Percentiles rank a stretch among this genome's conserved stretches.
phyloP scores from a whole-genome alignment of 495 filamentous ascomycete species.

The Annulohypoxylon moriforme region DNA sequence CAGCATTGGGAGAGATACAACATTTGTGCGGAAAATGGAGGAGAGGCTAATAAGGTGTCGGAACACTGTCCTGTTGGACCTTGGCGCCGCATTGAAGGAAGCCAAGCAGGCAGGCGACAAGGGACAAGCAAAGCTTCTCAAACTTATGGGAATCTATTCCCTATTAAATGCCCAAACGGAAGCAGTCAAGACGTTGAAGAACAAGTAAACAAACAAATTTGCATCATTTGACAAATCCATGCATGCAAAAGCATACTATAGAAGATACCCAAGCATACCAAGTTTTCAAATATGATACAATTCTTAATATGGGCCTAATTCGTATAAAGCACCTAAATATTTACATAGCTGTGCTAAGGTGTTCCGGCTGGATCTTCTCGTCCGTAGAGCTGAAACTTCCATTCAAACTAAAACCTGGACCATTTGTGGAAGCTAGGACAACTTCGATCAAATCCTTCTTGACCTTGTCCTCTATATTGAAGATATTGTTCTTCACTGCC shows the following conservation, averaged over 20 bases:
- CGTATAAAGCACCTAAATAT: conserved; percentile 40
- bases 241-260: conserved; percentile 6
- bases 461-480: conserved; percentile 72
- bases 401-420: conserved; percentile 86
- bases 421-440: conserved; percentile 89
- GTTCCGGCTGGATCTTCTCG: conserved; percentile 63
- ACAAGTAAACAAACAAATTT: conserved; percentile 43
- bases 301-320: conserved; percentile 59
- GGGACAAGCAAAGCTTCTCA: conserved; percentile 70
- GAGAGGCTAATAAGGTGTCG: conserved; percentile 63
- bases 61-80: conserved; percentile 84
- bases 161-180: conserved; percentile 79
- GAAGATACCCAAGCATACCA: conserved; percentile 49
- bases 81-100: conserved; percentile 82
- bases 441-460: conserved; percentile 91
- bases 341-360: conserved; percentile 65
- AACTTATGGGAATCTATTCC: conserved; percentile 80
- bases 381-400: conserved; percentile 74
- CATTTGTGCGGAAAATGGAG: conserved; percentile 64
- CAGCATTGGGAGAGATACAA: conserved; percentile 54
- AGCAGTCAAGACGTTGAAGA: conserved; percentile 76
- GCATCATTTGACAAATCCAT: not conserved
- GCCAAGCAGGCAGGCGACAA: conserved; percentile 64
- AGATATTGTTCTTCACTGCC: conserved; percentile 81
- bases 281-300: conserved; percentile 61